phyloP scores from a whole-genome alignment of 1,284 basidiomycete genomes.

The Golubevia sp. region DNA sequence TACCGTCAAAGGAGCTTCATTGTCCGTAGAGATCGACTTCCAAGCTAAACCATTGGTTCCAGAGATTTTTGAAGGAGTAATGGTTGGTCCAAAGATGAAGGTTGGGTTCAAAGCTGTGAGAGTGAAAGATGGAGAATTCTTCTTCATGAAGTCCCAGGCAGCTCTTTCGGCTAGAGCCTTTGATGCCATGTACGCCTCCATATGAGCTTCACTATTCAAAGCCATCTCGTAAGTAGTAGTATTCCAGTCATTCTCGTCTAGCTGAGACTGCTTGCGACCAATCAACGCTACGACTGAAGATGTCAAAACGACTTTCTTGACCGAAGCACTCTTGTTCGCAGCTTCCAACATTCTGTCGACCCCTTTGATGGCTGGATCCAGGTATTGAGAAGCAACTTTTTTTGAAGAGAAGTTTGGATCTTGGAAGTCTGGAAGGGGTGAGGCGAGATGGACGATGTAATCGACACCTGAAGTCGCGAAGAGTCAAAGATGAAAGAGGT shows the following conservation, averaged over 20 bases:
- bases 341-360: background rate
- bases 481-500: background rate
- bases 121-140: too few species aligned
- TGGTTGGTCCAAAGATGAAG: too few species aligned
- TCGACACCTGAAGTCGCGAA: background rate
- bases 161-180: background rate
- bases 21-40: too few species aligned
- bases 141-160: too few species aligned
- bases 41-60: too few species aligned
- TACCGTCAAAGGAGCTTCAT: too few species aligned
- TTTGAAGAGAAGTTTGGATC: background rate
- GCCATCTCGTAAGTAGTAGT: background rate
- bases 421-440: background rate
- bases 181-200: background rate
- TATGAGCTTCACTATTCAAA: background rate
- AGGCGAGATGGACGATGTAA: background rate
- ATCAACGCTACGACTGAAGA: background rate
- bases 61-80: too few species aligned
- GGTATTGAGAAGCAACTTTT: background rate
- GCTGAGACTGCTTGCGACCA: background rate
- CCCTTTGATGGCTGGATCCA: background rate
- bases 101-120: too few species aligned
- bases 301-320: background rate
- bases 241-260: background rate
- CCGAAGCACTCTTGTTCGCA: background rate